Evolutionary conservation across 2,329 filamentous ascomycete species (phyloP).

Genomic region (Paecilomyces formosus): DNA sequence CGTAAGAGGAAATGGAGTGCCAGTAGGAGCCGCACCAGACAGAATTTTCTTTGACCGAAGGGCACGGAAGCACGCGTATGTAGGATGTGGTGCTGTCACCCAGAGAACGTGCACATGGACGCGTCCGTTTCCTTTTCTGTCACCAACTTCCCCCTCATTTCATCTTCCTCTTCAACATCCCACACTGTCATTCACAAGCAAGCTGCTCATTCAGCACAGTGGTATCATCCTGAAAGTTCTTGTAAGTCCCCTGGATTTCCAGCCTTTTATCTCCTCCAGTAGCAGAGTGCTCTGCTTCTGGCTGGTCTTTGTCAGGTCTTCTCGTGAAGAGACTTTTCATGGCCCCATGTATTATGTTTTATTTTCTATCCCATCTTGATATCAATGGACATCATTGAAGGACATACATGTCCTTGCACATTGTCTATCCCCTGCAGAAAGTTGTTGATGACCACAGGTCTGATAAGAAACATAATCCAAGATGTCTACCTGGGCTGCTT

Average conservation of each 20-base stretch:
- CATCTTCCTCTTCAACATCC: not conserved
- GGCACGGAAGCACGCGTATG: not conserved
- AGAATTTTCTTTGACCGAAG: not conserved
- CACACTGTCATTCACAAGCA: not conserved
- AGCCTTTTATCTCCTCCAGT: not conserved
- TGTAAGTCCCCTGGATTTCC: not conserved
- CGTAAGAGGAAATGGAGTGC: not conserved
- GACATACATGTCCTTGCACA: not conserved
- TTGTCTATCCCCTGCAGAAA: not conserved
- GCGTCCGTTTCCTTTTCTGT: not conserved
- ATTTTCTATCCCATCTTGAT: not conserved
- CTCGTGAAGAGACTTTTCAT: not conserved
- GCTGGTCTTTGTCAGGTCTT: not conserved
- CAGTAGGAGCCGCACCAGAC: not conserved
- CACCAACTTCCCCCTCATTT: not conserved
- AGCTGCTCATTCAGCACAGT: not conserved
- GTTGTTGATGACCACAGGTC: not conserved
- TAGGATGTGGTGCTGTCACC: not conserved
- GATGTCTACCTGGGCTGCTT: constrained; percentile 2
- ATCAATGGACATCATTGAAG: not conserved
- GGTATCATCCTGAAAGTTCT: not conserved
- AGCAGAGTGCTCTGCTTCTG: not conserved
- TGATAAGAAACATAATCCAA: not conserved
- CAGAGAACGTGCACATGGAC: not conserved
- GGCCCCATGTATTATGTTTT: not conserved